Conservation (phyloP, 495 filamentous ascomycete species). For the Penicillium diatomitis region DNA sequence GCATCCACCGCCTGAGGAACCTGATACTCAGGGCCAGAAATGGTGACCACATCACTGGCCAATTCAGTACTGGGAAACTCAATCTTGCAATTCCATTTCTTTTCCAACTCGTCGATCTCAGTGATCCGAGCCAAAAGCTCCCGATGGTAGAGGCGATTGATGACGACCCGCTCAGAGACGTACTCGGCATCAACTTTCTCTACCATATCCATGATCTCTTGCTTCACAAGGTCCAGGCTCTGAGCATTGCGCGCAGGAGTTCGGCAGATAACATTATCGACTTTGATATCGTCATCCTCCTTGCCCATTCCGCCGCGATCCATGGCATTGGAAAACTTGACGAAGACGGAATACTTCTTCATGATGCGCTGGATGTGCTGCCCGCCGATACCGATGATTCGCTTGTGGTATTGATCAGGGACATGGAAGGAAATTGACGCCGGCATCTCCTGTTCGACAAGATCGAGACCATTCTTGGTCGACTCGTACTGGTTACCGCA, state of each 20-base stretch:
- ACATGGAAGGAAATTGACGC: slow-evolving; percentile 99
- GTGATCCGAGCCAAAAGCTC: slow-evolving; percentile 77
- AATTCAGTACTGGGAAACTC: slow-evolving; percentile 94
- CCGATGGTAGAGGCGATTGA: slow-evolving; percentile 92
- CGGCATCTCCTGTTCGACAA: slow-evolving; percentile 98
- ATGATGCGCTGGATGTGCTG: slow-evolving; percentile 99
- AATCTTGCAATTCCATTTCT: slow-evolving; percentile 98
- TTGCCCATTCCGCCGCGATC: slow-evolving; percentile 89
- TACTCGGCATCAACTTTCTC: slow-evolving; percentile 97
- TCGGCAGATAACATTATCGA: slow-evolving; percentile 97
- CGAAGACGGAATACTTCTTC: slow-evolving; percentile 99
- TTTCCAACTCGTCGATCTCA: slow-evolving; percentile 89
- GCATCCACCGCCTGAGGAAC: slow-evolving; percentile 92
- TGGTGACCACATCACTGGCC: slow-evolving; percentile 90
- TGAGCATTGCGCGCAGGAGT: slow-evolving; percentile 95
- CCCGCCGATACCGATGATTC: slow-evolving; percentile 96
- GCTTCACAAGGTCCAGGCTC: slow-evolving; percentile 93
- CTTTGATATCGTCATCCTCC: slow-evolving; percentile 95
- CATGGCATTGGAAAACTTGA: slow-evolving; percentile 99
- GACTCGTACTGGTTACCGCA: slow-evolving; percentile 84
- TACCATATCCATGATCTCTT: slow-evolving; percentile 99
- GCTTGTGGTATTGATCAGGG: slow-evolving; percentile 99
- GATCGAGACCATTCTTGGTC: slow-evolving; percentile 77
- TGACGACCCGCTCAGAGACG: slow-evolving; percentile 80
- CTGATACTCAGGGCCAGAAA: slow-evolving; percentile 94